These are phyloP conservation scores for Leccinum subfulvum DNA, from an alignment of 1,284 basidiomycete species.

Conservation along the genomic window DNA sequence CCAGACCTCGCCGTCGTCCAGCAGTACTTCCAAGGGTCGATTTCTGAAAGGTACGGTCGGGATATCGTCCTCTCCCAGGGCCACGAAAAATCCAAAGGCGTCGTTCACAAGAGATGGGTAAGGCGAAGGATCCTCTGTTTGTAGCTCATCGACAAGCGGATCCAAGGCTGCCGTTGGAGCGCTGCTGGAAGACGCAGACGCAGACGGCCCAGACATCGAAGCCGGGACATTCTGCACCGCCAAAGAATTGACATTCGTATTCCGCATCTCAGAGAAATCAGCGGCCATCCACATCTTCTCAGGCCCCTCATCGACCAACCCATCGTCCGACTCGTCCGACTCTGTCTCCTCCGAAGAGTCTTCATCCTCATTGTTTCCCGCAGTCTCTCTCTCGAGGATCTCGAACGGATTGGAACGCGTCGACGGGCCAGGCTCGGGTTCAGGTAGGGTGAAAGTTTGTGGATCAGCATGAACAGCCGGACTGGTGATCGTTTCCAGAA, in stretches of 20 bases:
- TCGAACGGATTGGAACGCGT: conserved; percentile 19
- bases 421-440: conserved; percentile 5
- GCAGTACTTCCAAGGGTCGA: conserved; percentile 39
- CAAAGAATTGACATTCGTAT: conserved; percentile 2
- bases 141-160: conserved; percentile 1
- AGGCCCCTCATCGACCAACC: conserved; percentile 15
- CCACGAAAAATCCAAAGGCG: conserved; percentile 35
- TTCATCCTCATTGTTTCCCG: conserved; percentile 9
- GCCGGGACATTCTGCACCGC: neutral
- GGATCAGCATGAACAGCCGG: neutral
- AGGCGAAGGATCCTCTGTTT: neutral
- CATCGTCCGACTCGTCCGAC: conserved; percentile 12
- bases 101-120: conserved; percentile 18
- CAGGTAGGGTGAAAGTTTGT: neutral
- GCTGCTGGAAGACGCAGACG: neutral
- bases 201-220: neutral
- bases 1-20: conserved; percentile 42
- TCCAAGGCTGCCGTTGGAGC: neutral
- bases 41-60: conserved; percentile 37
- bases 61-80: conserved; percentile 30
- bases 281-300: conserved; percentile 34
- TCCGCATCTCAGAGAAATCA: neutral
- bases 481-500: conserved; percentile 28
- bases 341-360: conserved; percentile 14
- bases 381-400: conserved; percentile 10